A percentile compares a stretch with the other conserved stretches of the same genome.
Evolutionary conservation across 768 basidiomycete species (phyloP).

Genomic region (Pleurotus giganteus): DNA sequence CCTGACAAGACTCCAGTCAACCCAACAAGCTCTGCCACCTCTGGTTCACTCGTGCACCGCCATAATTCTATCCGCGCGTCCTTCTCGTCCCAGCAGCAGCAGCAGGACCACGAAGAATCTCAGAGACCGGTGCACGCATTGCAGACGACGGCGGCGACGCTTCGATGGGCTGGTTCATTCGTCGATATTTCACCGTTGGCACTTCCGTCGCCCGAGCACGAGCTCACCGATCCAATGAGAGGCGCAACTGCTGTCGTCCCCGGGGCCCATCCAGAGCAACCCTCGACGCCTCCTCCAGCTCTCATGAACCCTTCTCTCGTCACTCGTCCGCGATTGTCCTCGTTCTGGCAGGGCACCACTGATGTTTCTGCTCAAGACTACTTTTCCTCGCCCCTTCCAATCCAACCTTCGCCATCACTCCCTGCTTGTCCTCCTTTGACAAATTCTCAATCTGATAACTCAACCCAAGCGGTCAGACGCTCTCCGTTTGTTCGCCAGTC

Average conservation of each 20-base stretch:
- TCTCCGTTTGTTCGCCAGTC: slow-evolving; percentile 8
- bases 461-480: neutral
- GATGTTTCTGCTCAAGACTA: slow-evolving; percentile 38
- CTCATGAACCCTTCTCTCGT: slow-evolving; percentile 44
- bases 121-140: neutral
- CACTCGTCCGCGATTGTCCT: slow-evolving; percentile 53
- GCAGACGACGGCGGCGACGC: slow-evolving; percentile 59
- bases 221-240: slow-evolving; percentile 88
- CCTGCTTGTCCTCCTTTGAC: neutral
- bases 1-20: neutral
- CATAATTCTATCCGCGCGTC: neutral
- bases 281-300: neutral
- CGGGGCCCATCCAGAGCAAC: slow-evolving; percentile 46
- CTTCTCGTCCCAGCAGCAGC: neutral
- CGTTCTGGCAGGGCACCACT: slow-evolving; percentile 78
- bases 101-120: neutral
- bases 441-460: neutral
- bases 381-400: slow-evolving; percentile 1
- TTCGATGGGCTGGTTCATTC: slow-evolving; percentile 82
- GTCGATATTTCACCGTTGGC: slow-evolving; percentile 85
- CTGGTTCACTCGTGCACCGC: neutral
- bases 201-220: slow-evolving; percentile 87
- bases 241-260: slow-evolving; percentile 67
- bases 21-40: too few species aligned
- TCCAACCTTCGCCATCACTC: neutral